Evolutionary conservation across 2,329 filamentous ascomycete genomes (phyloP).

Genomic region (Aspergillus niger): DNA sequence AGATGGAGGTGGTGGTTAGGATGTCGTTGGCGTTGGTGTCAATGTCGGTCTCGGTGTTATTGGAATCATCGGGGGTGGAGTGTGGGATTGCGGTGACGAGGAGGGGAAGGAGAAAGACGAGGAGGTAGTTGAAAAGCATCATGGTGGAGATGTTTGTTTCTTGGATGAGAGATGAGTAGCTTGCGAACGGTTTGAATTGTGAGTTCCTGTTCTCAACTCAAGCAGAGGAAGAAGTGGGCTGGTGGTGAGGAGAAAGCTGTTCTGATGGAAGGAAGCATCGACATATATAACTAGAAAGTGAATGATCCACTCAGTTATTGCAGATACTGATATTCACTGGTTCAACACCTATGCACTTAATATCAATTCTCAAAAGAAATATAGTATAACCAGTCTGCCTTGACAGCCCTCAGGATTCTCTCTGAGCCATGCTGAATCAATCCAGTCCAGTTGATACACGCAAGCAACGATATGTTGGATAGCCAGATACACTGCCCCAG

Average conservation of each 20-base stretch:
- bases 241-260: no score
- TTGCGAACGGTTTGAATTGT: not conserved
- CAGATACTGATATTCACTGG: no score
- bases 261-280: no score
- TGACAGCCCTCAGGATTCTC: not conserved
- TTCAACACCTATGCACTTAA: no score
- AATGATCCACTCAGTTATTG: no score
- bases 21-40: not conserved
- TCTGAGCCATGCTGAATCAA: not conserved
- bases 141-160: not conserved
- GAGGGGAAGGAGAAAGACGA: not conserved
- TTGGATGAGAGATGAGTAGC: not conserved
- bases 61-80: no score
- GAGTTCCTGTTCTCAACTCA: not conserved
- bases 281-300: no score
- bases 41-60: no score
- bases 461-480: not conserved
- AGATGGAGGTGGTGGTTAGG: conserved; percentile 1
- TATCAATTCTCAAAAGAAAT: not conserved
- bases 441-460: not conserved
- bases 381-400: not conserved
- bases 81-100: not conserved
- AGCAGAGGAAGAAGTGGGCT: no score
- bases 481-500: not conserved
- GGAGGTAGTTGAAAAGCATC: not conserved